Evolutionary conservation across 768 basidiomycete genomes (phyloP).

Genomic region (Arthromyces matolae): DNA sequence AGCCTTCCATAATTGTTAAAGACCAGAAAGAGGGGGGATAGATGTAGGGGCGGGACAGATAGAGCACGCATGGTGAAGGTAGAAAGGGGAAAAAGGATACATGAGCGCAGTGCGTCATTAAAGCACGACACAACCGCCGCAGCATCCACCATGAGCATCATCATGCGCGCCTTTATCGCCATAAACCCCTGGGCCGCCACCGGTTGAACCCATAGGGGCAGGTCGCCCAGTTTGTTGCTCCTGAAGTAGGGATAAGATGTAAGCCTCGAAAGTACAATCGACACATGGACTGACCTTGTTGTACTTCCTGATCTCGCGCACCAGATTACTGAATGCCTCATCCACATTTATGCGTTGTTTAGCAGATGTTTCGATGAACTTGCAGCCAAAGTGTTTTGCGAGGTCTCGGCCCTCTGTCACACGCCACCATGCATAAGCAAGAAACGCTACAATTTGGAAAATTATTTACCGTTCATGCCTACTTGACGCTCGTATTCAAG

Average conservation of each 20-base stretch:
- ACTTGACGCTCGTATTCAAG: slow-evolving; percentile 95
- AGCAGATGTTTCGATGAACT: slow-evolving; percentile 94
- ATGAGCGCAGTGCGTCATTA: slow-evolving; percentile 29
- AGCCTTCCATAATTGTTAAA: slow-evolving; percentile 17
- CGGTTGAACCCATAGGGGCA: slow-evolving; percentile 42
- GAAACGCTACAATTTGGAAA: too few species aligned
- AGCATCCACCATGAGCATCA: slow-evolving; percentile 60
- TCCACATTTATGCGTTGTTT: slow-evolving; percentile 97
- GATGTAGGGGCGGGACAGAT: slow-evolving; percentile 19
- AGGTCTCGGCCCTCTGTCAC: slow-evolving; percentile 90
- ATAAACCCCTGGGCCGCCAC: slow-evolving; percentile 46
- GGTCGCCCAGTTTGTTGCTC: slow-evolving; percentile 80
- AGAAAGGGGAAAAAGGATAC: slow-evolving; percentile 10
- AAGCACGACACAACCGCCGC: slow-evolving; percentile 64
- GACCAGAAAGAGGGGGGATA: slow-evolving; percentile 8
- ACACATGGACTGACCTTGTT: slow-evolving; percentile 63
- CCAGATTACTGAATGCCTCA: slow-evolving; percentile 90
- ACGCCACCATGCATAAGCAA: slow-evolving; percentile 1
- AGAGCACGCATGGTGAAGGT: slow-evolving; percentile 17
- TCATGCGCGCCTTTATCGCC: slow-evolving; percentile 44
- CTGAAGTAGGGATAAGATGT: slow-evolving; percentile 36
- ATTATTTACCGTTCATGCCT: slow-evolving; percentile 90
- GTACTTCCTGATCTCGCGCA: slow-evolving; percentile 89
- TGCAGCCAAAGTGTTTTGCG: slow-evolving; percentile 91
- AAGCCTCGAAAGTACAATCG: background rate